phyloP scores from a whole-genome alignment of 2,329 filamentous ascomycete genomes.

The Claviceps paspali region DNA sequence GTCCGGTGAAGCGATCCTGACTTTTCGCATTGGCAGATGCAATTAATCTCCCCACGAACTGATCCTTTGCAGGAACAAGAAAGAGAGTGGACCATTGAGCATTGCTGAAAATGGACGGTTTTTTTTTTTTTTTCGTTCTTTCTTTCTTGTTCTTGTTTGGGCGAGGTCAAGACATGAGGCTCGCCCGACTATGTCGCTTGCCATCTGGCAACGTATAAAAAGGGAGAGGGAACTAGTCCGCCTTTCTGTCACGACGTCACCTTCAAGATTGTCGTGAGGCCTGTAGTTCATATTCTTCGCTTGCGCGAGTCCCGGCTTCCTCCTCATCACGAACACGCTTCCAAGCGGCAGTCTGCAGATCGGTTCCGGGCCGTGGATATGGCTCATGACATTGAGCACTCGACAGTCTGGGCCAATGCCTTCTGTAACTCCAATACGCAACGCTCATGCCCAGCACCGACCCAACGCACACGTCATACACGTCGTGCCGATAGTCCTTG shows the following conservation, averaged over 20 bases:
- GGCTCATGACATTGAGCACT: conserved; percentile 41
- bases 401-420: conserved; percentile 44
- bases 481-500: conserved; percentile 57
- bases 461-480: conserved; percentile 52
- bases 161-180: background rate
- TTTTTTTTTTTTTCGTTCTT: background rate
- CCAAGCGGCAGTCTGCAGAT: conserved; percentile 19
- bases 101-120: background rate
- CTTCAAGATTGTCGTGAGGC: background rate
- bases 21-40: background rate
- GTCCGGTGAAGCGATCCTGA: background rate
- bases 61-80: background rate
- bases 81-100: background rate
- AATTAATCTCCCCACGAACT: background rate
- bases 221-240: background rate
- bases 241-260: too few species aligned
- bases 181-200: background rate
- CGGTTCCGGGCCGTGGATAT: conserved; percentile 30
- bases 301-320: conserved; percentile 27
- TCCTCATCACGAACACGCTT: conserved; percentile 38
- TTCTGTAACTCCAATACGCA: conserved; percentile 50
- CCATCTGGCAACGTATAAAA: background rate
- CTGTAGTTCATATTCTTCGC: conserved; percentile 12
- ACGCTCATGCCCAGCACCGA: conserved; percentile 43
- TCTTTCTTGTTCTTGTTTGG: background rate